Base-by-base conservation (phyloP, 306 rosid genomes). In the Acacia crassicarpa region DNA sequence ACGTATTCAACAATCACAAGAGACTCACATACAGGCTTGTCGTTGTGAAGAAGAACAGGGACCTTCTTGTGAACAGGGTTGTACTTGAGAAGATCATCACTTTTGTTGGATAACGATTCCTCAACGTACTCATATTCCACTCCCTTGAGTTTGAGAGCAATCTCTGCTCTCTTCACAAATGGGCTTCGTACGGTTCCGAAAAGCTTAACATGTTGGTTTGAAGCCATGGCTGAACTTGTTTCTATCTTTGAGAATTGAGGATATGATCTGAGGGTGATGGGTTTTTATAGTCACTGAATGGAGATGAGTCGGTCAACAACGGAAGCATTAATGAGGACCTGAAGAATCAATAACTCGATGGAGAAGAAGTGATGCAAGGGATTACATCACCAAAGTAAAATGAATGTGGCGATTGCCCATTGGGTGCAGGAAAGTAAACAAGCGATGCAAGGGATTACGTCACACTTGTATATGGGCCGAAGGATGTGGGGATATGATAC, bases 61-160 rank as follows among this genome's bases (percentile, higher is more conserved):
- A 88, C 91, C 78, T 81, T 83, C 76, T 88, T 85, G 72, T 88
- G 46, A 43, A 85, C 80, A 0, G 89, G 91, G 58, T 88, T 88
- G 76, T 74, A 85, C 3, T 65, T 63, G 61, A 88, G 85, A 22
- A 88, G 84, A 2, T 70, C 79, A 4, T 17, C 67, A 45, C 89
- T 88, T 51, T 88, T 88, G 66, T 78, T 75, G 3, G 77, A 22
- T 4, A 83, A 40, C 13, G 84, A 72, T 78, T 88, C 86, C 13
- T 83, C 86, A 0, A 82, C 61, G 51, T 85, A 88, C 13, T 81
- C 22, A 67, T 80, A 85, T 1, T 78, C 33, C 13, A 88, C 74
- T 5, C 83, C 91, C 51, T 88, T 88, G 25, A 88, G 78, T 53
- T 85, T 88, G 0, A 85, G 80, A 16, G 87, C 85, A 17, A 88